phyloP scores from a whole-genome alignment of 1,284 basidiomycete genomes.

The Leccinum discolor region DNA sequence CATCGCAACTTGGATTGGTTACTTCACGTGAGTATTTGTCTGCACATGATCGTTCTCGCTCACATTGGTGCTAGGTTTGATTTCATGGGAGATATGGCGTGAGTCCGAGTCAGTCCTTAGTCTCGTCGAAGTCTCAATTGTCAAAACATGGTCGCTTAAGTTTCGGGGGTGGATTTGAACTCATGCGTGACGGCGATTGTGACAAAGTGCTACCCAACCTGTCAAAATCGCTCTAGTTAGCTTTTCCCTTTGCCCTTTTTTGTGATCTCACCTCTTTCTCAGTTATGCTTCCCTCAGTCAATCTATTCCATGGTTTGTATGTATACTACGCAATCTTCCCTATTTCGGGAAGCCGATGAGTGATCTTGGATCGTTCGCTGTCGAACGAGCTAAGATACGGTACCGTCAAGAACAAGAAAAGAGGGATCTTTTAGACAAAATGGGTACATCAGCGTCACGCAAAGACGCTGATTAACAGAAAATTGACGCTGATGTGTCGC shows the following conservation, averaged over 20 bases:
- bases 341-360: slow-evolving; percentile 22
- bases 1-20: slow-evolving; percentile 20
- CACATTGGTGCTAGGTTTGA: slow-evolving; percentile 17
- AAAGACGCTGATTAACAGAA: too few species aligned
- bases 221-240: slow-evolving; percentile 25
- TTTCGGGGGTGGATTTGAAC: slow-evolving; percentile 26
- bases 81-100: slow-evolving; percentile 32
- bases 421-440: slow-evolving; percentile 10
- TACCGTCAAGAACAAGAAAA: slow-evolving; percentile 24
- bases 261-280: slow-evolving; percentile 7
- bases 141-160: slow-evolving; percentile 9
- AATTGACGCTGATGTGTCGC: too few species aligned
- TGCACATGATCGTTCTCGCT: neutral
- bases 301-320: slow-evolving; percentile 35
- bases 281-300: slow-evolving; percentile 20
- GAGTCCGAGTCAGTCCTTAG: slow-evolving; percentile 11
- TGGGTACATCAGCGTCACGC: too few species aligned
- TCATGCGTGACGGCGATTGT: slow-evolving; percentile 22
- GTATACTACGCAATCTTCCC: slow-evolving; percentile 23
- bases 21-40: slow-evolving; percentile 19
- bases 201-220: slow-evolving; percentile 16
- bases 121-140: neutral
- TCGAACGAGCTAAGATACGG: slow-evolving; percentile 25
- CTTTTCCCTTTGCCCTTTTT: neutral
- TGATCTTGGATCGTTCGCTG: slow-evolving; percentile 23